Conservation (phyloP, 2,329 filamentous ascomycete genomes). For the Calonectria leucothoes region DNA sequence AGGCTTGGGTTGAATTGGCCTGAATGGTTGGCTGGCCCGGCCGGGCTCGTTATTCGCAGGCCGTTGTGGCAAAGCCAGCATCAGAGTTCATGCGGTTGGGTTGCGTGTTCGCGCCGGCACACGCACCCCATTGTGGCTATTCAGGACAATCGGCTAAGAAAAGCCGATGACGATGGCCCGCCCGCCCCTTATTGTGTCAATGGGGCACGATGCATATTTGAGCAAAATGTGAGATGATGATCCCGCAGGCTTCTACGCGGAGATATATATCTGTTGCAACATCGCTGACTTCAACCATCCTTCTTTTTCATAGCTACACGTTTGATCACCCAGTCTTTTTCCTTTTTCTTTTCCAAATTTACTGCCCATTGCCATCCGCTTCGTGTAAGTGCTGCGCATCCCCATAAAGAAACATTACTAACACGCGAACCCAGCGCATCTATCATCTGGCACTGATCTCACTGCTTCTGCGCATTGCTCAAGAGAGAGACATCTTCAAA, state of each 20-base stretch:
- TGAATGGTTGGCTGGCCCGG: not conserved
- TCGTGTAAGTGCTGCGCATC: not conserved
- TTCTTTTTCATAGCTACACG: not conserved
- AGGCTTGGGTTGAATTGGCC: not conserved
- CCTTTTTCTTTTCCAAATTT: not conserved
- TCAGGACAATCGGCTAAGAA: not conserved
- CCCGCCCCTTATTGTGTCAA: slow-evolving; percentile 5
- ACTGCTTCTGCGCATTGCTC: not conserved
- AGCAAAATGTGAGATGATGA: not conserved
- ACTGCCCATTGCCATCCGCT: not conserved
- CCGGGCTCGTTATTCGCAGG: not conserved
- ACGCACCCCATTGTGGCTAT: slow-evolving; percentile 1
- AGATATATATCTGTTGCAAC: not conserved
- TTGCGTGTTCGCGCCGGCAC: not conserved
- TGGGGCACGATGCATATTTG: not conserved
- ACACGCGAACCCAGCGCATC: not conserved
- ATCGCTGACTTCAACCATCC: not conserved
- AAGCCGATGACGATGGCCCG: not conserved
- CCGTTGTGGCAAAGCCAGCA: not conserved
- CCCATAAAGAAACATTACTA: not conserved
- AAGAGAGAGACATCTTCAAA: not conserved
- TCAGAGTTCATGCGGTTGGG: not conserved
- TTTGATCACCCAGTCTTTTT: not conserved
- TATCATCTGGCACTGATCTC: too few relatives aligned
- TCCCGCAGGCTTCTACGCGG: not conserved